Conservation (phyloP, 257 asterid genomes). For the Fraxinus excelsior region DNA sequence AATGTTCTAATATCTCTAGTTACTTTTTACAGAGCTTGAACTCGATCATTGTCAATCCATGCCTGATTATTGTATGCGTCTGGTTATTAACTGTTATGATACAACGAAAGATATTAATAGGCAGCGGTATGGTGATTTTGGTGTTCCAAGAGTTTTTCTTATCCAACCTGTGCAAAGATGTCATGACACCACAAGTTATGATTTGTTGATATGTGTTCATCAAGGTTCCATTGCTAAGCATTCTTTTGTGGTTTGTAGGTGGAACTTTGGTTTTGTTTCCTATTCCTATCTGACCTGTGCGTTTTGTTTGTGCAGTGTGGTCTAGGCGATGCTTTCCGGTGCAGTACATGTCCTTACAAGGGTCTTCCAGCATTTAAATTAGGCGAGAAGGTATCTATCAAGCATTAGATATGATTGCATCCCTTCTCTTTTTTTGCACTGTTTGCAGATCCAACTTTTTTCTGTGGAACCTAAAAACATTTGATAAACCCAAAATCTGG, state of each 20-base stretch:
- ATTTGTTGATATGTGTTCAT: not conserved
- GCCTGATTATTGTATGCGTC: not conserved
- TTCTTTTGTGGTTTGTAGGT: not conserved
- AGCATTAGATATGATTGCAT: not conserved
- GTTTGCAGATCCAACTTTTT: not conserved
- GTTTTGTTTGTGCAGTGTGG: conserved; percentile 68
- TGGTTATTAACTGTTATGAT: not conserved
- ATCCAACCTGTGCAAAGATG: not conserved
- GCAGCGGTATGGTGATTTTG: not conserved
- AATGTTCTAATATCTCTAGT: not conserved
- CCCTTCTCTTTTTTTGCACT: not conserved
- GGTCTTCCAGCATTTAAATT: conserved; percentile 86
- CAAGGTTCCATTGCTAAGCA: not conserved
- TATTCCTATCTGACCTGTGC: not conserved
- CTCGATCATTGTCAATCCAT: not conserved
- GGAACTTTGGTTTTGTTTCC: not conserved
- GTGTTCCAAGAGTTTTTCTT: not conserved
- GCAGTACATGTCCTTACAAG: conserved; percentile 92
- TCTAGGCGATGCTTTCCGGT: conserved; percentile 96
- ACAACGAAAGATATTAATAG: not conserved
- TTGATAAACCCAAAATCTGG: not conserved
- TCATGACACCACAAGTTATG: too few relatives aligned
- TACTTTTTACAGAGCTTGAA: not conserved
- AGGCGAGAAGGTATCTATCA: conserved; percentile 72
- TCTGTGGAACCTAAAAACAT: not conserved